phyloP scores from a whole-genome alignment of 1,284 basidiomycete genomes.

The Heterobasidion irregulare region DNA sequence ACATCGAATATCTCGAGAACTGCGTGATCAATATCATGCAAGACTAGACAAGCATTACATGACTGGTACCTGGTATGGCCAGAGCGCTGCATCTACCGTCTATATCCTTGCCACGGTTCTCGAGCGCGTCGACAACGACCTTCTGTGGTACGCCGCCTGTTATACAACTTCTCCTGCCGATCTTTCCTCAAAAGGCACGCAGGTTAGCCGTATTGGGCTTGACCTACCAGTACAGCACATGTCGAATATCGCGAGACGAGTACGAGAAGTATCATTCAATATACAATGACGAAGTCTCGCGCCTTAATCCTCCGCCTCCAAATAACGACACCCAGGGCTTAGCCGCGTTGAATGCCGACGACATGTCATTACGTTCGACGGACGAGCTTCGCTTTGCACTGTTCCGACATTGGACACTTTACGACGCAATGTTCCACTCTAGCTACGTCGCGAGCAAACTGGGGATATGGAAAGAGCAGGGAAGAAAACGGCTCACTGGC shows the following conservation, averaged over 20 bases:
- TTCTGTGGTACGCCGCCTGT: slow-evolving; percentile 66
- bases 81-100: slow-evolving; percentile 84
- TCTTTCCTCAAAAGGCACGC: no score
- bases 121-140: slow-evolving; percentile 88
- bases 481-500: slow-evolving; percentile 82
- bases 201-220: slow-evolving; percentile 93
- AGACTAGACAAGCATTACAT: slow-evolving; percentile 79
- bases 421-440: slow-evolving; percentile 97
- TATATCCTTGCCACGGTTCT: slow-evolving; percentile 87
- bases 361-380: slow-evolving; percentile 69
- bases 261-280: slow-evolving; percentile 80
- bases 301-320: slow-evolving; percentile 66
- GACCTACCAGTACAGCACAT: slow-evolving; percentile 87
- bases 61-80: slow-evolving; percentile 82
- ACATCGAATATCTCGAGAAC: slow-evolving; percentile 57
- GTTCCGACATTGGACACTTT: slow-evolving; percentile 96
- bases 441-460: slow-evolving; percentile 93
- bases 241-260: slow-evolving; percentile 78
- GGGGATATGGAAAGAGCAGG: slow-evolving; percentile 94
- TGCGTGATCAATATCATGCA: slow-evolving; percentile 54
- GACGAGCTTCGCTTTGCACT: slow-evolving; percentile 92
- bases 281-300: slow-evolving; percentile 84
- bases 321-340: slow-evolving; percentile 32
- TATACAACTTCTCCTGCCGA: no score
- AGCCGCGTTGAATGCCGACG: slow-evolving; percentile 63